Base-by-base conservation (phyloP, 495 filamentous ascomycete species). In the Terfezia boudieri region DNA sequence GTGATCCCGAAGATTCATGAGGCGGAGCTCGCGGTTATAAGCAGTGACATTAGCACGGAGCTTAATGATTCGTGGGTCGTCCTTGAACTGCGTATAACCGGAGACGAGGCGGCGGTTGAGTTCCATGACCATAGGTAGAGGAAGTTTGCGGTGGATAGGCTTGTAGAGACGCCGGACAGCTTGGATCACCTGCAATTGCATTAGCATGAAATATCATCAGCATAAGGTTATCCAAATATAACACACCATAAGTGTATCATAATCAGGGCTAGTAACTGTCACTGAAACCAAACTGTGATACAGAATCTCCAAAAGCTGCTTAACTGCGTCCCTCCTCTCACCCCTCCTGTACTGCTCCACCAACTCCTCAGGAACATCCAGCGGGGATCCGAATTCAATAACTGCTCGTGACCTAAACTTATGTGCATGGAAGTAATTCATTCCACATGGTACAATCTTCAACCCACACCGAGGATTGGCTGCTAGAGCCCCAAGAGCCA, bases 391-490 rank as follows among this genome's bases (percentile, higher is more conserved):
- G 65, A 99, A 99, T 60, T 99, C 90, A 56, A 99, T 78, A 2
- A 99, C 90, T 38, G 92, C 92, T 64, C 90, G 76, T 51, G 90
- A 99, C 16, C 90, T 80, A 69, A 99, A 99, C 66, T 96, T 99
- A 70, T 99, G 90, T 5, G 90, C 83, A 68, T 99, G 90, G 69
- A 99, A 99, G 68, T 99, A 99, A 64, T 99, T 99, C 90, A 96
- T 96, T 57, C 92, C 92, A 51, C 86, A 89, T n/a, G 92, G 92
- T n/a, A 99, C 83, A 61, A 99, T 96, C 67, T 85, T 92, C 58
- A 99, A 65, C n/a, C 83, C 87, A 64, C 83, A 94, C 58, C 92
- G 74, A 4, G 88, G 90, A 50, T 86, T 76, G 43, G 83, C 80
- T n/a, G 84, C 84, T 35, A 99, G 73, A 4, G 92, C 84, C 20